Evolutionary conservation across 1,139 yeast species (phyloP), one percentile per base, ranked within the genome.

Genomic region (Lodderomyces parapsilosis): DNA sequence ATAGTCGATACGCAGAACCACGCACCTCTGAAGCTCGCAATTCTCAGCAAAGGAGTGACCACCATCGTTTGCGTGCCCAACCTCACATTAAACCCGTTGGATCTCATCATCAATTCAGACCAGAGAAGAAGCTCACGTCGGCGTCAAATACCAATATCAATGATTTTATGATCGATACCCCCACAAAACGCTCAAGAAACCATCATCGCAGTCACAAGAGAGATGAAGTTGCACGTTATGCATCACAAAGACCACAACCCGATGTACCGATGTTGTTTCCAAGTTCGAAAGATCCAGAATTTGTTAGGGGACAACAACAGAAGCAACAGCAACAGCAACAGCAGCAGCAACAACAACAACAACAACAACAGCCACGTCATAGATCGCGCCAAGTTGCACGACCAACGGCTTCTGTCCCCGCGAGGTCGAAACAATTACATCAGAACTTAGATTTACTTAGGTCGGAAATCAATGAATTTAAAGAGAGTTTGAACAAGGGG

Each of bases 391-490:
- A 25, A 17, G 9, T 22, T 13, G 40, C 37, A 22, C 11, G 17
- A 19, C 39, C 39, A 22, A 36, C 31, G 30, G 41, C 23, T 24
- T 15, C 37, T 17, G 33, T 38, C 15, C 49, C 50, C 5, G 52
- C 34, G 40, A 66, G 67, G 44, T 54, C 68, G 0, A 55, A 52
- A n/a, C 69, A 69, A 42, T 58, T 73, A 54, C 71, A 71, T 46
- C 74, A 71, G 43, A 71, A 72, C 47, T 62, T 74, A 46, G 74
- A 72, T 47, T 52, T 71, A 43, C 62, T 74, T 43, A 55, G 78
- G 43, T 59, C 64, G 20, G 79, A 74, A 52, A 71, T 74, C 45
- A 72, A 72, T 49, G 77, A 73, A 44, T 74, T 73, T 48, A 73
- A 72, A 44, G 78, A 73, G 44, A 70, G 74, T 45, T 60, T 72